phyloP scores from a whole-genome alignment of 257 asterid genomes.

The Plectranthus barbatus region DNA sequence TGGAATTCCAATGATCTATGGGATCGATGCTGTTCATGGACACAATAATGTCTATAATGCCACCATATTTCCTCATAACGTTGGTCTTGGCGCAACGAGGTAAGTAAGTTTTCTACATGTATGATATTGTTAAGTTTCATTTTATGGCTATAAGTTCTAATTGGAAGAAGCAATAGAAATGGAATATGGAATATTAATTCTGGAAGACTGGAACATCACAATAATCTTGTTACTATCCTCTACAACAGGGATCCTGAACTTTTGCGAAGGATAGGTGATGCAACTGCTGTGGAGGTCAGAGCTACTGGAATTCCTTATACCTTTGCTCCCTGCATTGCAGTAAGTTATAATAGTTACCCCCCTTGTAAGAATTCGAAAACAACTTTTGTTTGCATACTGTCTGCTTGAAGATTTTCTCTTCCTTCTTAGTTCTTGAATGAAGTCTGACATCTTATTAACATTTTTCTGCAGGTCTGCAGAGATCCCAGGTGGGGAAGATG shows the following conservation, averaged over 20 bases:
- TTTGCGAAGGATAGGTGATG: conserved; percentile 65
- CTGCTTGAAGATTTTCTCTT: background rate
- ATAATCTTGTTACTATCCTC: conserved; percentile 1
- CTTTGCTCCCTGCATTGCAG: conserved; percentile 95
- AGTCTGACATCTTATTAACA: background rate
- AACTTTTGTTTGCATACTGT: background rate
- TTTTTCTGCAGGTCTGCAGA: conserved; percentile 63
- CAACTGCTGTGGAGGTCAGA: conserved; percentile 81
- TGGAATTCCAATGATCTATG: conserved; percentile 84
- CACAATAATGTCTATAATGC: conserved; percentile 75
- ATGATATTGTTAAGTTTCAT: background rate
- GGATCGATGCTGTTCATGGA: conserved; percentile 88
- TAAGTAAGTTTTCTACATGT: conserved; percentile 29
- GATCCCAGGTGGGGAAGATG: conserved; percentile 99
- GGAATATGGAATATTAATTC: background rate
- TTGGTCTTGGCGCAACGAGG: conserved; percentile 93
- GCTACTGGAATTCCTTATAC: conserved; percentile 86
- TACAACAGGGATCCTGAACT: conserved; percentile 68
- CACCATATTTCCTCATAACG: conserved; percentile 81
- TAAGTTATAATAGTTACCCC: conserved; percentile 30
- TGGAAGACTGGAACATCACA: background rate
- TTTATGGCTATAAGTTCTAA: background rate
- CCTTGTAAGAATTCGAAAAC: background rate
- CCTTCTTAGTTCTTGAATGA: background rate
- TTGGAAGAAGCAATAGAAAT: background rate